Evolutionary conservation across 1,284 basidiomycete species (phyloP).

Genomic region (Melanopsichium pennsylvanicum): DNA sequence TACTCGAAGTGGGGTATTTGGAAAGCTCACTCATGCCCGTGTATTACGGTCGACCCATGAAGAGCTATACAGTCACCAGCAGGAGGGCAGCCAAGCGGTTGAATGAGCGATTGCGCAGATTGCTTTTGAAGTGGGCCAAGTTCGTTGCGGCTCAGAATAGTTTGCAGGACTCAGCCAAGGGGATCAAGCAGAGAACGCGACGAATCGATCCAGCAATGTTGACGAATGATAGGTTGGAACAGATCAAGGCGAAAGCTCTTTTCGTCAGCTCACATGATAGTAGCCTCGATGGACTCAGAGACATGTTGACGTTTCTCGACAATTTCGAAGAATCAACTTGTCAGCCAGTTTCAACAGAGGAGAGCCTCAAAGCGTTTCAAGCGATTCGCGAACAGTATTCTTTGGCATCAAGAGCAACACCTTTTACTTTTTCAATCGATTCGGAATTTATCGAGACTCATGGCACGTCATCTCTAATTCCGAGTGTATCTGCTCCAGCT

Average conservation of each 20-base stretch:
- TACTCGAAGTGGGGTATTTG: conserved; percentile 88
- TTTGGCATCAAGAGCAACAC: conserved; percentile 18
- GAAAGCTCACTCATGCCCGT: conserved; percentile 86
- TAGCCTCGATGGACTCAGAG: conserved; percentile 7
- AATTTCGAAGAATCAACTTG: background rate
- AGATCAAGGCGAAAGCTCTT: conserved; percentile 55
- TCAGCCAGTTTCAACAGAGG: background rate
- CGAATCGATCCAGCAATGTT: conserved; percentile 20
- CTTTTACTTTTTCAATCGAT: conserved; percentile 27
- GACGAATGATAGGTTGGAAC: conserved; percentile 48
- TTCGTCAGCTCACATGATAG: conserved; percentile 38
- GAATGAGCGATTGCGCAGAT: conserved; percentile 18
- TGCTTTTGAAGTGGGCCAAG: conserved; percentile 39
- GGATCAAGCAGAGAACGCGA: conserved; percentile 21
- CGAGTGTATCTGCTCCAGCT: conserved; percentile 14
- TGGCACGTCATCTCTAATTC: conserved; percentile 31
- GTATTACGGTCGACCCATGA: conserved; percentile 52
- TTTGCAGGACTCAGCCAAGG: conserved; percentile 20
- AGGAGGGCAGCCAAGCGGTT: conserved; percentile 45
- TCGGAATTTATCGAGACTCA: conserved; percentile 19
- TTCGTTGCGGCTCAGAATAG: conserved; percentile 37
- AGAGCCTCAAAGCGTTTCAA: background rate
- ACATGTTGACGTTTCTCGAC: conserved; percentile 14
- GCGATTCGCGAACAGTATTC: conserved; percentile 12
- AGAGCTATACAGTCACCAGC: conserved; percentile 22